phyloP scores from a whole-genome alignment of 192 early-diverging fungal genomes.

The Backusella australiensis region DNA sequence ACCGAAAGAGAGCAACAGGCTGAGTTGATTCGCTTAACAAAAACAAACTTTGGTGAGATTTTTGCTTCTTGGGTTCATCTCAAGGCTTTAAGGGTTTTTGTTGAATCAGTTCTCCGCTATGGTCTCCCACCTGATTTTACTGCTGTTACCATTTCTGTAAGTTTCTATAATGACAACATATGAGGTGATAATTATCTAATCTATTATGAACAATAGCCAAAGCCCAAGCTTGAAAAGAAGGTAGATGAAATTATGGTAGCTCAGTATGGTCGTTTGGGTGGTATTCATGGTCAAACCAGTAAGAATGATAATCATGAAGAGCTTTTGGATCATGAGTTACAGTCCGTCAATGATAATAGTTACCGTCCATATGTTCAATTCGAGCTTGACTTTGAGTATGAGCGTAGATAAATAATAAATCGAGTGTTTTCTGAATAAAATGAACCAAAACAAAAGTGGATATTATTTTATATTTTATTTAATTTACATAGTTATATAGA shows the following conservation, averaged over 20 bases:
- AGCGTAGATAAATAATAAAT: slow-evolving; percentile 17
- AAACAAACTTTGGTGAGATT: slow-evolving; percentile 93
- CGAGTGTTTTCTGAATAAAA: not conserved
- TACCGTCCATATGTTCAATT: slow-evolving; percentile 92
- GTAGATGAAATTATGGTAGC: slow-evolving; percentile 73
- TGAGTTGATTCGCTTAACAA: slow-evolving; percentile 77
- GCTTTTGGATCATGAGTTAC: slow-evolving; percentile 77
- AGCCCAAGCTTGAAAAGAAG: slow-evolving; percentile 80
- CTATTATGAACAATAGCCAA: slow-evolving; percentile 47
- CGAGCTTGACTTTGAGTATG: slow-evolving; percentile 53
- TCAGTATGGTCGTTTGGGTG: slow-evolving; percentile 86
- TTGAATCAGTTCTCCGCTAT: slow-evolving; percentile 96
- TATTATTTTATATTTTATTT: not conserved
- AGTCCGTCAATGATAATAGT: slow-evolving; percentile 82
- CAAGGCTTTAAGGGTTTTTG: slow-evolving; percentile 92
- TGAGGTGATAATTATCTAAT: not conserved
- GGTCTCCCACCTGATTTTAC: slow-evolving; percentile 95
- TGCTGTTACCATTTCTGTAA: slow-evolving; percentile 67
- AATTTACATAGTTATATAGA: not conserved
- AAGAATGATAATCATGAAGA: slow-evolving; percentile 57
- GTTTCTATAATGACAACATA: not conserved
- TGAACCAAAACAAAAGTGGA: not conserved
- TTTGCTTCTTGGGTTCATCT: slow-evolving; percentile 93
- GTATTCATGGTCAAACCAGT: slow-evolving; percentile 47
- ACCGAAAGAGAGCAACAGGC: slow-evolving; percentile 66